phyloP scores from a whole-genome alignment of 352 stramenopile species.

The Lagenidium giganteum region DNA sequence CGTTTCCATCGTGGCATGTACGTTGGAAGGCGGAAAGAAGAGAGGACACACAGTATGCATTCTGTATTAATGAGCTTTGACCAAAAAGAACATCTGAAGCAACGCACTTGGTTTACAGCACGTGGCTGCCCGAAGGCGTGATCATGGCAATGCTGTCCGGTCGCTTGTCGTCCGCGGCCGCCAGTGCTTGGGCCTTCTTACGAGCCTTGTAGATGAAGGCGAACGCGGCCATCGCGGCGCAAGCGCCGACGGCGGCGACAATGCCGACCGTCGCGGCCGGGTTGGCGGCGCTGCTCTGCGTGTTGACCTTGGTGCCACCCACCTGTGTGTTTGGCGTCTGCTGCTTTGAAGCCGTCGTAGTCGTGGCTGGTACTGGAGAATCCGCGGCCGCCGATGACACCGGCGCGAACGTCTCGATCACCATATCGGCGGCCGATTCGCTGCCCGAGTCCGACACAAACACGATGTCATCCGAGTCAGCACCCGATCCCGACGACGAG shows the following conservation, averaged over 20 bases:
- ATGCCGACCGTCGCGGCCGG: slow-evolving; percentile 23
- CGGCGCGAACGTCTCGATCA: not conserved
- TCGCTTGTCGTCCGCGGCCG: slow-evolving; percentile 44
- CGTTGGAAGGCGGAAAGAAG: no score
- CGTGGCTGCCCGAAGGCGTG: slow-evolving; percentile 46
- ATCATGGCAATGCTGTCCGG: slow-evolving; percentile 35
- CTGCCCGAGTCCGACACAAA: slow-evolving; percentile 2
- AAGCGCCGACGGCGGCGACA: slow-evolving; percentile 25
- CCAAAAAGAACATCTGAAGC: no score
- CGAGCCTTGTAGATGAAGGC: slow-evolving; percentile 77
- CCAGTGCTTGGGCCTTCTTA: slow-evolving; percentile 56
- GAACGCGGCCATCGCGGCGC: slow-evolving; percentile 45
- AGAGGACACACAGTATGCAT: no score
- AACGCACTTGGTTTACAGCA: slow-evolving; percentile 28
- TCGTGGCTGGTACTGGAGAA: not conserved
- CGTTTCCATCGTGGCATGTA: no score
- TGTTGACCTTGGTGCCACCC: slow-evolving; percentile 29
- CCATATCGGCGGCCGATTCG: slow-evolving; percentile 1
- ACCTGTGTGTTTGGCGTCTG: slow-evolving; percentile 6
- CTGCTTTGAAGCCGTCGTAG: not conserved
- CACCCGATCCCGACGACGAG: no score
- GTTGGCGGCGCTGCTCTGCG: slow-evolving; percentile 9
- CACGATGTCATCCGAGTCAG: slow-evolving; percentile 4
- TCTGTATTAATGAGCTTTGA: no score
- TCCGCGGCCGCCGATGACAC: not conserved